phyloP scores from a whole-genome alignment of 306 rosid species.

The Lathyrus aphaca region DNA sequence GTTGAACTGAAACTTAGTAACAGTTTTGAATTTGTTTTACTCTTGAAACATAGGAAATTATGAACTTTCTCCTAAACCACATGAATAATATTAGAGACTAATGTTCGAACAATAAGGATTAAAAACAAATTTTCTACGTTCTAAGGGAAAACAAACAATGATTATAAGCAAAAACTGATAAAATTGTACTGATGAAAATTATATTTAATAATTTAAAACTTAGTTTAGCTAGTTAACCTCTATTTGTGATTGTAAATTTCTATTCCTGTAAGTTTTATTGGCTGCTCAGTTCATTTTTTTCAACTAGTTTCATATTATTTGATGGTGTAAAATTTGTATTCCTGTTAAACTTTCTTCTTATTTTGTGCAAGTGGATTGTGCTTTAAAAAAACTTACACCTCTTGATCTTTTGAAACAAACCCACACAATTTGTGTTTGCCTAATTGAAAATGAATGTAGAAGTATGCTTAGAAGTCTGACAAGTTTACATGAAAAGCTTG shows the following conservation, averaged over 20 bases:
- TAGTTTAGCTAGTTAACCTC: background rate
- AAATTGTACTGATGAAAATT: background rate
- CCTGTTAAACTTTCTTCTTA: background rate
- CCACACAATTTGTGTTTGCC: background rate
- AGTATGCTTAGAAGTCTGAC: background rate
- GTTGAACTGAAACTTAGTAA: too few relatives aligned
- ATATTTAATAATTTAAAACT: background rate
- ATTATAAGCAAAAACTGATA: background rate
- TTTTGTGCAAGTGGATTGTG: background rate
- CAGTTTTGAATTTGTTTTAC: background rate
- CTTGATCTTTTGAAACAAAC: too few relatives aligned
- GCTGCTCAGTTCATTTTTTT: background rate
- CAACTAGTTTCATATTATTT: slow-evolving; percentile 5
- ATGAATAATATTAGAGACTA: background rate
- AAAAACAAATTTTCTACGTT: background rate
- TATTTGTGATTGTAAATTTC: background rate
- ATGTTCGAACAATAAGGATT: background rate
- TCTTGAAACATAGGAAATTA: background rate
- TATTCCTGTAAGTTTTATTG: background rate
- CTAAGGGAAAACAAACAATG: background rate
- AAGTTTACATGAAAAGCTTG: background rate
- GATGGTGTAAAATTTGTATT: slow-evolving; percentile 2
- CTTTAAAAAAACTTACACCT: too few relatives aligned
- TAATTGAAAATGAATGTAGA: background rate
- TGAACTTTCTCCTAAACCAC: background rate